These are phyloP conservation scores for Pleurotus giganteus DNA, from an alignment of 768 basidiomycete genomes.

Conservation along the genomic window DNA sequence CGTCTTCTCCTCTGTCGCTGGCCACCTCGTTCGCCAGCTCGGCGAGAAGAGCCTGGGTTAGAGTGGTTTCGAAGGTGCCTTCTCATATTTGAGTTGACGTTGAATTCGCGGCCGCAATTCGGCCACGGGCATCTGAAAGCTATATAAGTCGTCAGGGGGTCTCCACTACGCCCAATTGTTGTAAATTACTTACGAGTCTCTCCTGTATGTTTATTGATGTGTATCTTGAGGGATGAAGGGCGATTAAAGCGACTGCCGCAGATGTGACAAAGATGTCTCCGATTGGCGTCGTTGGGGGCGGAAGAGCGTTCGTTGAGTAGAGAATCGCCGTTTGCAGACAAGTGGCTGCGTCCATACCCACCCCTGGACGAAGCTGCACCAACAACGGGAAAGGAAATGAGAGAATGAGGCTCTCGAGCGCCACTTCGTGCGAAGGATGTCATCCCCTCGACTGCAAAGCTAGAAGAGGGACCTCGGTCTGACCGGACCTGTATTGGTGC, in stretches of 20 bases:
- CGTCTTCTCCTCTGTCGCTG: neutral
- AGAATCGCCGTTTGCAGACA: conserved; percentile 13
- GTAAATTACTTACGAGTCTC: conserved; percentile 52
- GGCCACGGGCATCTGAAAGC: conserved; percentile 77
- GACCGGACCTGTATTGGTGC: too few species aligned
- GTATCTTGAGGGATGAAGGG: conserved; percentile 64
- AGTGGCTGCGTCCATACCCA: neutral
- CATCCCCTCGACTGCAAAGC: too few species aligned
- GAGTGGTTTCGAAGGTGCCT: conserved; percentile 73
- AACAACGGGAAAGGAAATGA: neutral
- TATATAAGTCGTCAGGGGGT: conserved; percentile 22
- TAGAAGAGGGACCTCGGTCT: too few species aligned
- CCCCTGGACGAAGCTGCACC: neutral
- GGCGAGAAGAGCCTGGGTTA: conserved; percentile 28
- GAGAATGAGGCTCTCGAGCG: neutral
- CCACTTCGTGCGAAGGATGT: too few species aligned
- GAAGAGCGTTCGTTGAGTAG: conserved; percentile 22
- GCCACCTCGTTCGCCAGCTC: neutral
- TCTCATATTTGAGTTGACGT: conserved; percentile 85
- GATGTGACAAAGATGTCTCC: conserved; percentile 48
- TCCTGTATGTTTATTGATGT: conserved; percentile 68
- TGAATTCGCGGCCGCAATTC: conserved; percentile 74
- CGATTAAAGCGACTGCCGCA: conserved; percentile 68
- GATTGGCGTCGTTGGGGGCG: conserved; percentile 27
- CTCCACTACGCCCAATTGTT: neutral